Base-by-base conservation (phyloP, 2,329 filamentous ascomycete genomes). In the Rhynchosporium graminicola region DNA sequence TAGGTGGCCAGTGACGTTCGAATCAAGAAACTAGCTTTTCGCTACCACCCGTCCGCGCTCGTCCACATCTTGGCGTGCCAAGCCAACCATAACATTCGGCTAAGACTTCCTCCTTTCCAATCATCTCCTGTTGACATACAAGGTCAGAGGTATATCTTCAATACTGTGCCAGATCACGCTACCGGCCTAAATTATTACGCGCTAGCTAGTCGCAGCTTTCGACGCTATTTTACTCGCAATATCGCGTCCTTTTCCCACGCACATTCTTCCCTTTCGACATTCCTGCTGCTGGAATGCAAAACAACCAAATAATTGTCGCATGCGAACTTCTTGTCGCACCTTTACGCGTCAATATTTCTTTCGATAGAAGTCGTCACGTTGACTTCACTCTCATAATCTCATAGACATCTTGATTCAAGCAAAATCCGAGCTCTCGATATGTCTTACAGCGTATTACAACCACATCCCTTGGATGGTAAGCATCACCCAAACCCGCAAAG, bases 391-490 rank as follows among this genome's bases (percentile, higher is more conserved):
- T 45, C 43, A 45, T 45, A 2, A 45, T 45, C 43, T 20, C 47
- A 50, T 2, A n/a, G n/a, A n/a, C 47, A 2, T 10, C 50, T 7
- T 20, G 15, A 40, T 38, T 20, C 20, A 15, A n/a, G 43, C n/a
- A 54, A 36, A 2, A 40, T 28, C 8, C 26, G 13, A 12, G 5
- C 26, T 12, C 20, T 54, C 31, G 28, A 40, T 8, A 54, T 28
- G 50, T 54, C 36, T n/a, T 54, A 36, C 50, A 20, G 31, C 3
- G 38, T n/a, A 40, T 20, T 50, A 7, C 12, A 20, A 5, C 45
- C 56, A 5, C 46, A 47, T 46, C 31, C 60, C 6, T 63, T 43
- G 29, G 45, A 58, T 40, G 61, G 61, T 63, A 57, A 13, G 55
- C 31, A 28, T 36, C 12, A 6, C 12, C 10, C 2, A 2, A 15